Conservation (phyloP, 2,329 filamentous ascomycete genomes). For the Aspergillus quadrilineatus region DNA sequence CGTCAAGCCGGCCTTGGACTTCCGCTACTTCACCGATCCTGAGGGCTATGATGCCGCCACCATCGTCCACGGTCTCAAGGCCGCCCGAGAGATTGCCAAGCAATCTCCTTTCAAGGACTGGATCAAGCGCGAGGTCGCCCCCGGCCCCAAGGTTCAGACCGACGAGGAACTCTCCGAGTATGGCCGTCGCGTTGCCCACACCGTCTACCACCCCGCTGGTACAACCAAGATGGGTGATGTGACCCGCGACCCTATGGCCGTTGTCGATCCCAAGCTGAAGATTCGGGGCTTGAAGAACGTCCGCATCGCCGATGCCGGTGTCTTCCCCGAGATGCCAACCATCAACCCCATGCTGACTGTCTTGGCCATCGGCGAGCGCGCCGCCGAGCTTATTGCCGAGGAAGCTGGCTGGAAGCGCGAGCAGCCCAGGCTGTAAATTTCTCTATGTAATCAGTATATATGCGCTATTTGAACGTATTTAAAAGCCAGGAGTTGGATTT, state of each 20-base stretch:
- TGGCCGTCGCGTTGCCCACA: conserved; percentile 76
- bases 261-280: conserved; percentile 74
- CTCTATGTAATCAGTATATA: background rate
- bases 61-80: conserved; percentile 73
- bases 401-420: conserved; percentile 66
- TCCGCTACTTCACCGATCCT: conserved; percentile 84
- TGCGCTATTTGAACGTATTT: background rate
- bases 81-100: conserved; percentile 72
- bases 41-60: conserved; percentile 83
- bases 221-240: conserved; percentile 89
- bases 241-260: conserved; percentile 65
- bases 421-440: conserved; percentile 41
- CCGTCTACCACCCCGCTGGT: conserved; percentile 85
- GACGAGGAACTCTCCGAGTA: conserved; percentile 83
- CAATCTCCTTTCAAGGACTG: conserved; percentile 76
- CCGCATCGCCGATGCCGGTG: conserved; percentile 79
- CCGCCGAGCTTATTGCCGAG: conserved; percentile 77
- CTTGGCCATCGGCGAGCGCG: conserved; percentile 76
- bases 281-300: conserved; percentile 70
- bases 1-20: conserved; percentile 80
- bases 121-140: conserved; percentile 79
- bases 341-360: conserved; percentile 93
- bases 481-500: conserved; percentile 7
- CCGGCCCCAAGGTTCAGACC: conserved; percentile 68
- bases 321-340: conserved; percentile 83